phyloP scores from a whole-genome alignment of 805 yeast genomes.

The Cyberlindnera lachancei region DNA sequence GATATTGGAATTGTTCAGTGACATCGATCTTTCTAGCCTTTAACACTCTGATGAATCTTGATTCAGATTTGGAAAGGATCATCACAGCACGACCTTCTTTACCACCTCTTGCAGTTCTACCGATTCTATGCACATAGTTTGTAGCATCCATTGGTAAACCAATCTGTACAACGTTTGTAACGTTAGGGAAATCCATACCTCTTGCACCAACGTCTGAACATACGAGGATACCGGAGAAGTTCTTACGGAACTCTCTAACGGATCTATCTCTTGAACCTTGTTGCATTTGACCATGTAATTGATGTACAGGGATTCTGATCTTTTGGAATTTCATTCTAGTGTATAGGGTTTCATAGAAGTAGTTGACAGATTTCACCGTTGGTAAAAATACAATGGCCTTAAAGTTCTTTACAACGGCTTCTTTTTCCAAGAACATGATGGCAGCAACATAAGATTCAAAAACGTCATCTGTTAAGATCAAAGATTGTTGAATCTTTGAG shows the following conservation, averaged over 20 bases:
- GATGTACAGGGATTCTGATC: conserved; percentile 25
- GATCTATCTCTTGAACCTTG: conserved; percentile 61
- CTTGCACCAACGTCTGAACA: conserved; percentile 94
- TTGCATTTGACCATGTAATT: conserved; percentile 67
- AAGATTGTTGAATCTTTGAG: conserved; percentile 65
- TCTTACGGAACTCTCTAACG: conserved; percentile 44
- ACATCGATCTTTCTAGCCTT: conserved; percentile 49
- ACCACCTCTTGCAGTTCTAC: conserved; percentile 95
- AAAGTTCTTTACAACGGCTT: conserved; percentile 36
- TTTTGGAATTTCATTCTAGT: conserved; percentile 16
- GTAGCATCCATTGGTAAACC: conserved; percentile 69
- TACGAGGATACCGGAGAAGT: conserved; percentile 51
- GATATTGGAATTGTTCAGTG: conserved; percentile 33
- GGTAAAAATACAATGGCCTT: conserved; percentile 83
- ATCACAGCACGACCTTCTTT: conserved; percentile 63
- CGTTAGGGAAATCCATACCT: conserved; percentile 92
- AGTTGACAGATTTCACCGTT: conserved; percentile 58
- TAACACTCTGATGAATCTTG: conserved; percentile 45
- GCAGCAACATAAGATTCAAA: conserved; percentile 57
- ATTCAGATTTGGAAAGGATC: conserved; percentile 50
- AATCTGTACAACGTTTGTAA: conserved; percentile 77
- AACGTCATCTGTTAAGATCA: conserved; percentile 46
- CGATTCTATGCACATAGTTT: conserved; percentile 88
- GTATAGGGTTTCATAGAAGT: conserved; percentile 28
- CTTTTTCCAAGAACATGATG: conserved; percentile 37